Evolutionary conservation across 768 basidiomycete genomes (phyloP).

Genomic region (Dentipellis sp.): DNA sequence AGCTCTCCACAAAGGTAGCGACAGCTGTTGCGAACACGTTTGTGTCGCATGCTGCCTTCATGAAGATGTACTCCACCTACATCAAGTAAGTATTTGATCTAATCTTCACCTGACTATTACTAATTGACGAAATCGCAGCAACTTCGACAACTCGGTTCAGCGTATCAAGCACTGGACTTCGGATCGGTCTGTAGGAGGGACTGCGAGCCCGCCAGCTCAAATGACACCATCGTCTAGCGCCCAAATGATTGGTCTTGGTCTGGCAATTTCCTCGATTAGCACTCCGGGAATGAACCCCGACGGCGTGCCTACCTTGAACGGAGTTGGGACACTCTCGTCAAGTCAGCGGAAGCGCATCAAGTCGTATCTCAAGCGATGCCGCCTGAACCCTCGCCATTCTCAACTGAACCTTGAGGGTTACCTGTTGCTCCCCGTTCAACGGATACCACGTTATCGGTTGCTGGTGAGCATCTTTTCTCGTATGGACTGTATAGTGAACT

Average conservation of each 20-base stretch:
- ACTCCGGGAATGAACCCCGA: constrained; percentile 35
- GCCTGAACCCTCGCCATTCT: constrained; percentile 81
- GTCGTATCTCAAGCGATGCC: constrained; percentile 82
- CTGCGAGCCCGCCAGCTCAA: constrained; percentile 30
- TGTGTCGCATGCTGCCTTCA: constrained; percentile 90
- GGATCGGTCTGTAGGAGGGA: constrained; percentile 35
- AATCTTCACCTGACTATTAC: constrained; percentile 5
- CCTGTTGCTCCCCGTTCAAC: constrained; percentile 87
- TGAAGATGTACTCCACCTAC: constrained; percentile 98
- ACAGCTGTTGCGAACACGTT: constrained; percentile 83
- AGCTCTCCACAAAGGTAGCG: constrained; percentile 64
- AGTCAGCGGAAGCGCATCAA: constrained; percentile 86
- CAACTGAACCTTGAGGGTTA: constrained; percentile 94
- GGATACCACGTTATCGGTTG: constrained; percentile 93
- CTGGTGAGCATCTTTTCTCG: constrained; percentile 47
- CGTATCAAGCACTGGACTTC: constrained; percentile 82
- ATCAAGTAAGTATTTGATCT: constrained; percentile 65
- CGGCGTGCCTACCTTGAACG: constrained; percentile 25
- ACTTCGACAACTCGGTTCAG: constrained; percentile 88
- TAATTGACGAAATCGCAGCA: constrained; percentile 34
- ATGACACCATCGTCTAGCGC: constrained; percentile 53
- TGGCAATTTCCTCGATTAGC: constrained; percentile 44
- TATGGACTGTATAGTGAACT: neutral
- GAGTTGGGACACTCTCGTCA: constrained; percentile 53
- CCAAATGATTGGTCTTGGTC: constrained; percentile 54